Base-by-base conservation (phyloP, 306 rosid species). In the Corylus americana region DNA sequence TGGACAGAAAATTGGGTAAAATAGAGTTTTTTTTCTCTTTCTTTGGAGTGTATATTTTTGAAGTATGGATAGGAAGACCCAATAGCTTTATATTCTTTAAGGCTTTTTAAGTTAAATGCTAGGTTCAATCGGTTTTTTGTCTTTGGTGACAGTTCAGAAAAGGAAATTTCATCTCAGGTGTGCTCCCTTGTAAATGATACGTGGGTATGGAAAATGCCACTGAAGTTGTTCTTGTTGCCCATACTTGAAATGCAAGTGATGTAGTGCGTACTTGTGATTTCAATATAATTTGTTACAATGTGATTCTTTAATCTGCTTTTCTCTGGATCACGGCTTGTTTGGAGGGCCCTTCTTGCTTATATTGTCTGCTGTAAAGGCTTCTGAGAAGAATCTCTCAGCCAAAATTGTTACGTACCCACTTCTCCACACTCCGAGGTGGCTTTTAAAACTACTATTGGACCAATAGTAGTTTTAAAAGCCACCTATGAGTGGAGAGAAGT, bases 101-200 rank as follows among this genome's bases (percentile, higher is more conserved):
- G 74, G 73, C 59, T 17, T 59, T 59, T 64, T 68, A 27, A 27
- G 29, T 79, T 80, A 39, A 42, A 29, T 83, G 49, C 63, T 67
- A 53, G 81, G 81, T 53, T 79, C 63, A 17, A 70, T 17, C 48
- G 11, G 6, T 49, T n/a, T 11, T 55, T 42, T 72, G 78, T 66
- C 39, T 81, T 49, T 79, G 78, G 73, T 63, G 78, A 55, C 55
- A n/a, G 70, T 68, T 49, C 16, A 17, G 39, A 79, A 67, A 44
- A 71, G 54, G 71, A 72, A 73, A 77, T 16, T 70, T 79, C 77
- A 55, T 81, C 22, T 78, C 48, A 50, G 53, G 50, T 51, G 77
- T 80, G 78, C 74, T 47, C 51, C 84, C 16, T 77, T 82, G 84
- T 88, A 83, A 81, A 81, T 88, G 62, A 67, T 72, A 63, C 79